Evolutionary conservation across 345 rosid genomes (phyloP), one percentile per base, ranked within the genome.

Genomic region (Kernera saxatilis): DNA sequence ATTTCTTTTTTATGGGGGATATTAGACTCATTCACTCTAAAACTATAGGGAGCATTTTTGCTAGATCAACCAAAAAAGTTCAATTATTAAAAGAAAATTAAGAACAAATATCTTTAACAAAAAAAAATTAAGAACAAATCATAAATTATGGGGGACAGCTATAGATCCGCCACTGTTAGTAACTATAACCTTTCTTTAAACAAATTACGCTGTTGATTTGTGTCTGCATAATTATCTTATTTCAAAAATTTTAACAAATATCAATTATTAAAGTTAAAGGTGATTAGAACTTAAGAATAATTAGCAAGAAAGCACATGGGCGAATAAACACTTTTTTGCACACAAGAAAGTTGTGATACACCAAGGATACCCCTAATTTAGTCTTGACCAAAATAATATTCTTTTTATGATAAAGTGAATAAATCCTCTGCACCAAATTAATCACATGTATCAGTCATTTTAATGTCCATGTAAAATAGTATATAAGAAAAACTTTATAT

Each of bases 251-350:
- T 30, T 1, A 13, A 45, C 19, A 6, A 6, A 44, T 40, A 29
- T 22, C 67, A 29, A 65, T 33, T 37, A 48, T 37, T 66, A 73
- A 57, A 66, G 72, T 36, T 48, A 3, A 56, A 73, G 26, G 67
- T 49, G 22, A 61, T 15, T 66, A 29, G 12, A 37, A 7, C 49
- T 48, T 48, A 5, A 33, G 25, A 56, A 56, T 18, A 55, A 64
- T 35, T 18, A 56, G 44, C 40, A 21, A 73, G n/a, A 65, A 73
- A 58, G 54, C 61, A 74, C 67, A 58, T 74, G 67, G 46, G 60
- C n/a, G 5, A 30, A 19, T 56, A 27, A 46, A 36, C 19, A 53
- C 48, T 56, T 65, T 23, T n/a, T 23, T n/a, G 3, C 35, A n/a
- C 8, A 15, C 11, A 26, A 41, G 41, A 33, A 8, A 32, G 5